A percentile compares a stretch with the other conserved stretches of the same genome.
Evolutionary conservation across 805 yeast species (phyloP).

Genomic region (Metschnikowia borealis): DNA sequence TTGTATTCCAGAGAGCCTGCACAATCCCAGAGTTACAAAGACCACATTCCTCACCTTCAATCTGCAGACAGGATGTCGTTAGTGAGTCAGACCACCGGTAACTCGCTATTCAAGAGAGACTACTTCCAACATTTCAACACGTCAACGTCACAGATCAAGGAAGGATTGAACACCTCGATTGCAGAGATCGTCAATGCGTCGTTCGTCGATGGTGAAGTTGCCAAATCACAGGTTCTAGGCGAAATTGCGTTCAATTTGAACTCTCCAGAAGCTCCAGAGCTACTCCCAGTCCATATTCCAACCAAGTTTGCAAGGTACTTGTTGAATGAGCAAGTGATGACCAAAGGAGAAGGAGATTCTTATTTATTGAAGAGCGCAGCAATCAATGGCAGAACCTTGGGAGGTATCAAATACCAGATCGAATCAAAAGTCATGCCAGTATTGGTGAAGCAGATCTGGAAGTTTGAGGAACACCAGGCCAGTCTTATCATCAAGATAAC

Average conservation of each 20-base stretch:
- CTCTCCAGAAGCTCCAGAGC: constrained; percentile 20
- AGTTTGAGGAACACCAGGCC: constrained; percentile 78
- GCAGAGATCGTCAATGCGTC: constrained; percentile 82
- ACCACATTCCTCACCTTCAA: constrained; percentile 14
- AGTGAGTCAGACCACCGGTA: constrained; percentile 39
- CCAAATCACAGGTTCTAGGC: constrained; percentile 66
- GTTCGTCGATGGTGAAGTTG: constrained; percentile 62
- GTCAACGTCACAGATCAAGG: constrained; percentile 10
- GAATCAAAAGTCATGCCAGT: constrained; percentile 56
- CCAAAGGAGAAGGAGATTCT: constrained; percentile 23
- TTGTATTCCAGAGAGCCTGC: constrained; percentile 19
- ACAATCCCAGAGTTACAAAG: neutral
- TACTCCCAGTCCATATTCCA: constrained; percentile 38
- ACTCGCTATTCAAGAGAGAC: constrained; percentile 43
- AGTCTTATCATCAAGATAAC: constrained; percentile 74
- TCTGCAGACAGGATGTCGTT: constrained; percentile 18
- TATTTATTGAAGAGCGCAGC: constrained; percentile 46
- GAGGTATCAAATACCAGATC: constrained; percentile 74
- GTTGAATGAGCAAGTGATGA: constrained; percentile 35
- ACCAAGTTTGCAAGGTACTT: constrained; percentile 49
- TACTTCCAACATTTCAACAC: constrained; percentile 35
- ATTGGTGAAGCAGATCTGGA: constrained; percentile 79
- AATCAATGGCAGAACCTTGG: constrained; percentile 62
- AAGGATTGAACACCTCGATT: constrained; percentile 75
- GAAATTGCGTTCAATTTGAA: constrained; percentile 80